A percentile compares a stretch with the other conserved stretches of the same genome.
These are phyloP conservation scores for Metarhizium humberi DNA, from an alignment of 2,329 filamentous ascomycete species.

Conservation along the genomic window DNA sequence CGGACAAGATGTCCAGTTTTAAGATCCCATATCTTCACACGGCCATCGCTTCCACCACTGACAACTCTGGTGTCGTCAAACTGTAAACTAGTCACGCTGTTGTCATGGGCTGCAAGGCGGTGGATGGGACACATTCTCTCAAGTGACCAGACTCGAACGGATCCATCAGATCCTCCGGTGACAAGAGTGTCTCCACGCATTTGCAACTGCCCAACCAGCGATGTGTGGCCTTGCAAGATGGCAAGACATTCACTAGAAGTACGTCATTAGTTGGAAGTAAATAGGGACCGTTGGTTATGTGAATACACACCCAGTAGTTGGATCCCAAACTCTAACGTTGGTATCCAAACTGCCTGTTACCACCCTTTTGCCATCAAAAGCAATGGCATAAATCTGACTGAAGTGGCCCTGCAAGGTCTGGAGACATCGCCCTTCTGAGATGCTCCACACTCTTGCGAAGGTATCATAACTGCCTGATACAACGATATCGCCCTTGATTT, in stretches of 20 bases:
- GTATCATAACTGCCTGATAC: constrained; percentile 99
- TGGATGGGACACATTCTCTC: constrained; percentile 88
- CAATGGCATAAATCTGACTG: constrained; percentile 97
- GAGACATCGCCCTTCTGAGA: constrained; percentile 86
- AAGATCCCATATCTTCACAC: constrained; percentile 97
- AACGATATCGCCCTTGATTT: constrained; percentile 91
- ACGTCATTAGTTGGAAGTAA: neutral
- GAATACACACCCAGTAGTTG: constrained; percentile 61
- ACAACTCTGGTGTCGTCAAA: constrained; percentile 95
- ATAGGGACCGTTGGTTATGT: neutral
- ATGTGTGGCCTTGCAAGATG: constrained; percentile 93
- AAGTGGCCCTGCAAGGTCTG: constrained; percentile 90
- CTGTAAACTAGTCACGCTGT: constrained; percentile 94
- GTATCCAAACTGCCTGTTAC: constrained; percentile 95
- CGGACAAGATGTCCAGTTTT: constrained; percentile 84
- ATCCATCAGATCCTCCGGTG: constrained; percentile 92
- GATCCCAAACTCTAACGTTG: constrained; percentile 95
- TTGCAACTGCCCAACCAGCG: constrained; percentile 90
- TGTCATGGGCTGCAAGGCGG: constrained; percentile 90
- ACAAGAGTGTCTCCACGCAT: constrained; percentile 92
- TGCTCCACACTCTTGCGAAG: constrained; percentile 94
- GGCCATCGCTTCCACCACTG: constrained; percentile 91
- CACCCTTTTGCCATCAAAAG: constrained; percentile 87
- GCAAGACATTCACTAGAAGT: constrained; percentile 62
- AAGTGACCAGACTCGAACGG: constrained; percentile 91